Evolutionary conservation across 2,329 filamentous ascomycete genomes (phyloP).

Genomic region (Laburnicola sp.): DNA sequence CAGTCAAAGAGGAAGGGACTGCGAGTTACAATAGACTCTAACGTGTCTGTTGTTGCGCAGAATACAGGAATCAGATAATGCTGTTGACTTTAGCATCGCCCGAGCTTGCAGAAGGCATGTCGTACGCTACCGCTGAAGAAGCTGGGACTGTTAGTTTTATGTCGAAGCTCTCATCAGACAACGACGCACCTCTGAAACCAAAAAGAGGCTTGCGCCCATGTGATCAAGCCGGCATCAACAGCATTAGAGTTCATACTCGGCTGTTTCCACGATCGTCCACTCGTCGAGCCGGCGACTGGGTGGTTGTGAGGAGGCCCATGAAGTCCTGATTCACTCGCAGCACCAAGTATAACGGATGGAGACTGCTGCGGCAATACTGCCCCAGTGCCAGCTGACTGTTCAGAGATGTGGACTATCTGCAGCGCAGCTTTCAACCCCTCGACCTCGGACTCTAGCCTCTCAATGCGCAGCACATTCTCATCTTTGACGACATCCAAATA

Average conservation of each 20-base stretch:
- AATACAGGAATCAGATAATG: constrained; percentile 57
- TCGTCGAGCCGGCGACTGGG: background rate
- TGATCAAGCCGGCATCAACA: constrained; percentile 29
- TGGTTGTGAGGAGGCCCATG: background rate
- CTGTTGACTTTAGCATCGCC: constrained; percentile 20
- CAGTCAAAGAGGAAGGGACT: constrained; percentile 57
- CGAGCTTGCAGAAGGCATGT: background rate
- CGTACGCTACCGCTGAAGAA: constrained; percentile 40
- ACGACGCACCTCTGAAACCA: constrained; percentile 29
- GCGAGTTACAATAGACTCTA: constrained; percentile 51
- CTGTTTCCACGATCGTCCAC: background rate
- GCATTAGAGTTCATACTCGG: constrained; percentile 19
- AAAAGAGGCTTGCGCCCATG: constrained; percentile 28
- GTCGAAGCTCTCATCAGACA: background rate
- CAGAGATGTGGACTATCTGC: constrained; percentile 4
- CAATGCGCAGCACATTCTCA: constrained; percentile 26
- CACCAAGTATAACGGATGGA: constrained; percentile 2
- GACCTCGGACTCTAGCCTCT: constrained; percentile 34
- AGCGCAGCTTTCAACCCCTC: constrained; percentile 19
- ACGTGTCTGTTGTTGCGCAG: constrained; percentile 50
- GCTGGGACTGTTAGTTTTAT: constrained; percentile 11
- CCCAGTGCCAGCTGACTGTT: background rate
- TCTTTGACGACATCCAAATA: constrained; percentile 35
- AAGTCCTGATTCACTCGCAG: background rate
- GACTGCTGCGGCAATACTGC: constrained; percentile 3